These are phyloP conservation scores for Apophysomyces sp. DNA, from an alignment of 371 early-diverging fungal species.

Conservation along the genomic window DNA sequence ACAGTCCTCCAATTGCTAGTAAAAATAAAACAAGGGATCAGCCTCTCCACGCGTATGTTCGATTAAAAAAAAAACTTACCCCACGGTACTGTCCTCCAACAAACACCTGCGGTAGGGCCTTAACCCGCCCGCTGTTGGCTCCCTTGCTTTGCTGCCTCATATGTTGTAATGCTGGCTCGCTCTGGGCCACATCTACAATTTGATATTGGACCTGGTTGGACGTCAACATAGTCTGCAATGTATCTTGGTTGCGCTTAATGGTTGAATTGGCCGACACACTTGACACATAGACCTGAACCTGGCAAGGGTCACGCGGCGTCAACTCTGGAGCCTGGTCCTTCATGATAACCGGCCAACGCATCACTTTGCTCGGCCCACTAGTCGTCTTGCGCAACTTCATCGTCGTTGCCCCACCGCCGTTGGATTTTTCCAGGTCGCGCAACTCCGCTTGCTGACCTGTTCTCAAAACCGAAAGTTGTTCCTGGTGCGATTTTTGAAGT, in stretches of 20 bases:
- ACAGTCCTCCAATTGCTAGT: conserved; percentile 17
- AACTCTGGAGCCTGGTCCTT: conserved; percentile 14
- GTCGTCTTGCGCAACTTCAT: conserved; percentile 20
- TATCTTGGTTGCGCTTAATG: conserved; percentile 34
- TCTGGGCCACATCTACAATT: conserved; percentile 35
- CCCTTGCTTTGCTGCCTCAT: conserved; percentile 26
- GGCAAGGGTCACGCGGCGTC: conserved; percentile 20
- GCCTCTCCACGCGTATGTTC: background rate
- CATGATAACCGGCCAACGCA: conserved; percentile 17
- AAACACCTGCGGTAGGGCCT: conserved; percentile 38
- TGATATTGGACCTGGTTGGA: conserved; percentile 23
- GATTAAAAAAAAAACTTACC: conserved; percentile 17
- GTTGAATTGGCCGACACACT: conserved; percentile 33
- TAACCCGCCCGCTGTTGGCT: conserved; percentile 12
- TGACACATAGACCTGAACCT: conserved; percentile 33
- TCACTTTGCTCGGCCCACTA: conserved; percentile 12
- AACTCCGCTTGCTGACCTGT: conserved; percentile 30
- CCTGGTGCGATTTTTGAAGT: conserved; percentile 34
- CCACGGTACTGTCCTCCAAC: conserved; percentile 41
- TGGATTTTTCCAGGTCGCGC: conserved; percentile 23
- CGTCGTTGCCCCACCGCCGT: conserved; percentile 9
- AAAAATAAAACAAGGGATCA: background rate
- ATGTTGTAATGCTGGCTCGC: conserved; percentile 38
- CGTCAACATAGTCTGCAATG: conserved; percentile 14
- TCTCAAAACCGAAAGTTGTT: conserved; percentile 35